phyloP scores from a whole-genome alignment of 768 basidiomycete genomes.

The Agrocybe chaxingu region DNA sequence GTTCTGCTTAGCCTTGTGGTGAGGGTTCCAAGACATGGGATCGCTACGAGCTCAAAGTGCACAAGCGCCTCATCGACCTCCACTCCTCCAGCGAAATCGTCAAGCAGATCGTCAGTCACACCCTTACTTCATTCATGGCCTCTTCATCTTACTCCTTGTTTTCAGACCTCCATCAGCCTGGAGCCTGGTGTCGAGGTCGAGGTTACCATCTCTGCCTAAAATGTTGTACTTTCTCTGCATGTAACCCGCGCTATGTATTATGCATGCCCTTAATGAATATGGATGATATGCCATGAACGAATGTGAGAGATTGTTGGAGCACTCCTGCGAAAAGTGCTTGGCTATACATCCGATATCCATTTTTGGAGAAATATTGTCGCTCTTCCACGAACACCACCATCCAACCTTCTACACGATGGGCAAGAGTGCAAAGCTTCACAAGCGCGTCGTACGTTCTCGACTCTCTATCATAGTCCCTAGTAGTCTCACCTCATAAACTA shows the following conservation, averaged over 20 bases:
- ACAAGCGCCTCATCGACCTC: slow-evolving; percentile 99
- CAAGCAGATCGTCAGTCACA: slow-evolving; percentile 90
- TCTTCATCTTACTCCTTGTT: slow-evolving; percentile 1
- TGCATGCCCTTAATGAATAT: too few species aligned
- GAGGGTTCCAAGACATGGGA: slow-evolving; percentile 99
- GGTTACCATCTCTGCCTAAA: slow-evolving; percentile 85
- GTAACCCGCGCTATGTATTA: background rate
- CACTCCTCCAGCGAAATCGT: slow-evolving; percentile 98
- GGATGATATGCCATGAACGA: too few species aligned
- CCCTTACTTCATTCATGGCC: background rate
- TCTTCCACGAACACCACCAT: background rate
- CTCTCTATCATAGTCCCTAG: background rate
- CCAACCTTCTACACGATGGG: slow-evolving; percentile 39
- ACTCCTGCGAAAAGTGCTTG: too few species aligned
- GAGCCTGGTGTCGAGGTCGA: slow-evolving; percentile 99
- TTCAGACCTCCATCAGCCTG: slow-evolving; percentile 94
- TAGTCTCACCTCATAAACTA: background rate
- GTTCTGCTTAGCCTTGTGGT: slow-evolving; percentile 81
- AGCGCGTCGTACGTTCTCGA: slow-evolving; percentile 44
- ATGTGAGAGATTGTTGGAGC: too few species aligned
- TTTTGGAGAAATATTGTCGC: background rate
- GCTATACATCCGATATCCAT: too few species aligned
- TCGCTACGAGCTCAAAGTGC: slow-evolving; percentile 97
- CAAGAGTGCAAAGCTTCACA: slow-evolving; percentile 64
- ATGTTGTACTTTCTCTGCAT: background rate